These are phyloP conservation scores for Staphylotrichum tortipilum DNA, from an alignment of 495 filamentous ascomycete genomes.

Conservation along the genomic window DNA sequence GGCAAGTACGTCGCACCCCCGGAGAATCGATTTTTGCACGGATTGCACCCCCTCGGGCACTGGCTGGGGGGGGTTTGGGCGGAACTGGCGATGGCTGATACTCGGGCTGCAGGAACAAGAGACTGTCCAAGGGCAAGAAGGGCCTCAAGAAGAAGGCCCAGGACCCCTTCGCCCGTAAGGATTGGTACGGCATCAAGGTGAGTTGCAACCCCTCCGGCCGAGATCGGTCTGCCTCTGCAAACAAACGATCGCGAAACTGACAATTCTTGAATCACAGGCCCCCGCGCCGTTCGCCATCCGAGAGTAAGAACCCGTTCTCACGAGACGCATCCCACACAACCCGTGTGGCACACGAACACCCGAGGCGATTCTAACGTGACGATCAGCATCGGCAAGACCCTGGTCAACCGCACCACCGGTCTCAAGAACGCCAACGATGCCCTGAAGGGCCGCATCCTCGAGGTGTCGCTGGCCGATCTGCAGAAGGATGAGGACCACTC, in stretches of 20 bases:
- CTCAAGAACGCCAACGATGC: slow-evolving; percentile 99
- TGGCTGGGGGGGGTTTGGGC: slow-evolving; percentile 7
- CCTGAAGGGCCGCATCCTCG: slow-evolving; percentile 96
- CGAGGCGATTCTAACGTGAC: slow-evolving; percentile 26
- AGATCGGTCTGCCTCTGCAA: neutral
- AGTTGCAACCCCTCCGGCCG: slow-evolving; percentile 17
- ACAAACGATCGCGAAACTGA: slow-evolving; percentile 15
- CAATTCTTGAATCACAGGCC: slow-evolving; percentile 47
- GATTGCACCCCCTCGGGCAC: slow-evolving; percentile 8
- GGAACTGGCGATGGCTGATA: slow-evolving; percentile 41
- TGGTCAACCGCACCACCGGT: slow-evolving; percentile 98
- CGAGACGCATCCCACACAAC: slow-evolving; percentile 2
- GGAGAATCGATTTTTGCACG: slow-evolving; percentile 11
- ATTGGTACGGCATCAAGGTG: slow-evolving; percentile 98
- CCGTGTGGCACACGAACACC: slow-evolving; percentile 8
- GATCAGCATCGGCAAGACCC: slow-evolving; percentile 90
- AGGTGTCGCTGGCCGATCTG: slow-evolving; percentile 96
- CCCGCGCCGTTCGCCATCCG: slow-evolving; percentile 90
- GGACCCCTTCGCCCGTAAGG: slow-evolving; percentile 96
- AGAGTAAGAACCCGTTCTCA: slow-evolving; percentile 62
- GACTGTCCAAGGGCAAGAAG: slow-evolving; percentile 99
- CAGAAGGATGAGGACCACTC: slow-evolving; percentile 99
- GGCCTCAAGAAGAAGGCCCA: slow-evolving; percentile 98
- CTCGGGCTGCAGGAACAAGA: slow-evolving; percentile 82
- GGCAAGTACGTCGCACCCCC: slow-evolving; percentile 61